phyloP scores from a whole-genome alignment of 2,329 filamentous ascomycete genomes.

The Corniculantispora saksenae region DNA sequence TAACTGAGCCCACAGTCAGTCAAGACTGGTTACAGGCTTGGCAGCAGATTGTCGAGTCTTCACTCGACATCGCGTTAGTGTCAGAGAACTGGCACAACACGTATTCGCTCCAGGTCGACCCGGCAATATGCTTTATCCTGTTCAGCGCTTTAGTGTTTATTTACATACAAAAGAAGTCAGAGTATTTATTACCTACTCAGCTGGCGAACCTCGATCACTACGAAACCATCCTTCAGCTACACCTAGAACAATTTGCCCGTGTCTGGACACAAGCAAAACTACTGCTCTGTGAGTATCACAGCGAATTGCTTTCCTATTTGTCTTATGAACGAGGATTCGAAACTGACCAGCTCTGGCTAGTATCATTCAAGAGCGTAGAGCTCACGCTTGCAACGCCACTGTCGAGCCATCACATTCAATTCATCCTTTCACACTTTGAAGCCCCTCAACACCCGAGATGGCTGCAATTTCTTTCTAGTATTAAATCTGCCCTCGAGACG shows the following conservation, averaged over 20 bases:
- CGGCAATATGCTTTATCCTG: conserved; percentile 20
- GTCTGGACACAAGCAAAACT: conserved; percentile 22
- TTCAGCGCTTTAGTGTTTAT: conserved; percentile 22
- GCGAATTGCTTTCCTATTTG: neutral
- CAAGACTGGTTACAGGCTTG: conserved; percentile 21
- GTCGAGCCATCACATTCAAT: conserved; percentile 18
- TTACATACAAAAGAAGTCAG: conserved; percentile 17
- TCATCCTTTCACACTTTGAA: conserved; percentile 21
- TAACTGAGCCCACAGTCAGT: neutral
- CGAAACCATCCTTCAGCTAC: conserved; percentile 19
- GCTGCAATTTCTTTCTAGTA: conserved; percentile 21
- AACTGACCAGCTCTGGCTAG: conserved; percentile 2
- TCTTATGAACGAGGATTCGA: neutral
- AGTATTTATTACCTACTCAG: neutral
- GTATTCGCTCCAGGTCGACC: conserved; percentile 16
- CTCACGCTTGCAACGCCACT: conserved; percentile 14
- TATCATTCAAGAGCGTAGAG: conserved; percentile 21
- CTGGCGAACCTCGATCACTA: conserved; percentile 12
- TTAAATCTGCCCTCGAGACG: neutral
- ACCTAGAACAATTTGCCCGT: conserved; percentile 22
- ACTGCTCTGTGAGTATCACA: conserved; percentile 20
- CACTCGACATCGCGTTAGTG: conserved; percentile 20
- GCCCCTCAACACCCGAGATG: conserved; percentile 23
- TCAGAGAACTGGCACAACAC: conserved; percentile 18
- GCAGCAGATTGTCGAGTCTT: conserved; percentile 22